Evolutionary conservation across 2,329 filamentous ascomycete species (phyloP), one percentile per base, ranked within the genome.

Genomic region (Venturia nashicola): DNA sequence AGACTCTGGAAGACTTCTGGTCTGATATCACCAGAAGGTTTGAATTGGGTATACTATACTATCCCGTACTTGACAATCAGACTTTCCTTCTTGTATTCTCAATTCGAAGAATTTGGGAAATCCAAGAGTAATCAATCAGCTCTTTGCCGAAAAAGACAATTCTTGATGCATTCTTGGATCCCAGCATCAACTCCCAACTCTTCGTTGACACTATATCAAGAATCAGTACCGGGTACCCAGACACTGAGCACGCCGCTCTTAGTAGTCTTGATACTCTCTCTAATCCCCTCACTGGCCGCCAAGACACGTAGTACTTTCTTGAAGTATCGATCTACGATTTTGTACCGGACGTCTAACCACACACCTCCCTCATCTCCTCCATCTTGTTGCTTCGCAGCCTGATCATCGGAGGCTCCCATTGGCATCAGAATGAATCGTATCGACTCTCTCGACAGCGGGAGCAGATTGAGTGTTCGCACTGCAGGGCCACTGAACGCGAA

Each of bases 401-500:
- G 51, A 14, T 57, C 27, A 36, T 57, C 27, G n/a, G 27, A 18
- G 32, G 51, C 27, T 34, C 51, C 51, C 43, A 87, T 80, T 8
- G 92, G 86, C 65, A 96, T 74, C 20, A 99, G 70, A 46, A 86
- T 83, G 71, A 92, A 97, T 34, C 83, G 81, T n/a, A 91, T 80
- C 0, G 81, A 83, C 59, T 90, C 82, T 65, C 92, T 80, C 65
- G 90, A 92, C 67, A 96, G 79, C 0, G 94, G 94, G 57, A 96
- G 82, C 51, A 97, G 77, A 71, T 94, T 90, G 62, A 97, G 69
- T 1, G 87, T 88, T 14, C 85, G 86, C 68, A 88, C 82, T 77
- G 97, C 97, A 1, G 90, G 80, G 0, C 94, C 94, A 8, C 90
- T 91, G 74, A 99, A 97, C 0, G 91, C 93, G 75, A 97, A 97